Evolutionary conservation across 2,329 filamentous ascomycete species (phyloP).

Genomic region (Drechslera avenae): DNA sequence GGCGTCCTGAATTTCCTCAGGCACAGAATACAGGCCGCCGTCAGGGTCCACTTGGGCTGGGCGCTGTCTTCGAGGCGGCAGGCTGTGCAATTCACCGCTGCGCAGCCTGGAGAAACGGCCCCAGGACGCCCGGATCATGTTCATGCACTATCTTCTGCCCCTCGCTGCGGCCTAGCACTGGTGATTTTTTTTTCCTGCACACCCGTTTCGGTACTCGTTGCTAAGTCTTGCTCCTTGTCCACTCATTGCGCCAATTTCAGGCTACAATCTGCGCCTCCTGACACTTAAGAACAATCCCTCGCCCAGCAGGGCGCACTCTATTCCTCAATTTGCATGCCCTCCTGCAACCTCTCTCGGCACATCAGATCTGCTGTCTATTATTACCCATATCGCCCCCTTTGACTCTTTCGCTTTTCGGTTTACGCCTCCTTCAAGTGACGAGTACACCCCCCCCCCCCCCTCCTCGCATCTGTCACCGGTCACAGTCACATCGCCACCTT

Average conservation of each 20-base stretch:
- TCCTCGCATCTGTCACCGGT: conserved; percentile 33
- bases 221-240: conserved; percentile 22
- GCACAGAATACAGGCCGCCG: conserved; percentile 33
- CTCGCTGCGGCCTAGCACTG: conserved; percentile 31
- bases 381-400: conserved; percentile 28
- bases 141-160: conserved; percentile 30
- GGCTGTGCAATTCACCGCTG: conserved; percentile 45
- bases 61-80: conserved; percentile 16
- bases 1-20: conserved; percentile 18
- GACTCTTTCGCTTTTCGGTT: conserved; percentile 26
- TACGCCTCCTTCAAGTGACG: conserved; percentile 21
- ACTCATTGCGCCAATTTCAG: conserved; percentile 36
- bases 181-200: conserved; percentile 18
- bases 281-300: conserved; percentile 33
- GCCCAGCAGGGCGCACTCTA: conserved; percentile 31
- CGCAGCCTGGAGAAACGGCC: conserved; percentile 27
- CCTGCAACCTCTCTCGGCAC: conserved; percentile 34
- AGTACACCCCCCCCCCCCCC: conserved; percentile 19
- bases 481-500: conserved; percentile 35
- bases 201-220: conserved; percentile 18
- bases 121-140: conserved; percentile 29
- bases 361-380: conserved; percentile 26
- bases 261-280: conserved; percentile 38
- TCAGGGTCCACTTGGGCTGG: conserved; percentile 32
- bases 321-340: conserved; percentile 22